phyloP scores from a whole-genome alignment of 2,329 filamentous ascomycete genomes.

The Colletotrichum sp. region DNA sequence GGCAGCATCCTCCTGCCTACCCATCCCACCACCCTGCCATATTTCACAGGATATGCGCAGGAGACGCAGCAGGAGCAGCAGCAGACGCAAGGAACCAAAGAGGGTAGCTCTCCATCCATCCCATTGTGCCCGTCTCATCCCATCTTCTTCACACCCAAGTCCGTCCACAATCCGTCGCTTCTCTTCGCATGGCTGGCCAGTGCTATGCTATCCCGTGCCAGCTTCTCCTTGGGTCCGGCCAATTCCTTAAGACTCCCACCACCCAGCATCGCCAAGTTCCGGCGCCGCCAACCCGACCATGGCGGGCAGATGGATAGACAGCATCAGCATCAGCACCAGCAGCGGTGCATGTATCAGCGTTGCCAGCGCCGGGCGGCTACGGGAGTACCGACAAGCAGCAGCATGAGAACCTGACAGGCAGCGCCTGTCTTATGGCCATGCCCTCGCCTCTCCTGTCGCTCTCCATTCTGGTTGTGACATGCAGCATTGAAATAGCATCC shows the following conservation, averaged over 20 bases:
- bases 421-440: not conserved
- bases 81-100: not conserved
- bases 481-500: conserved; percentile 12
- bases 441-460: not conserved
- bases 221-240: not conserved
- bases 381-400: not conserved
- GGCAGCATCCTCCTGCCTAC: not conserved
- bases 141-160: not conserved
- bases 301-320: not conserved
- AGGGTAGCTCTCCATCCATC: not conserved
- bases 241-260: not conserved
- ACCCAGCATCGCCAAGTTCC: not conserved
- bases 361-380: not conserved
- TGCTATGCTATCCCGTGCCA: not conserved
- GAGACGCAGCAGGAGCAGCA: not conserved
- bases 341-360: not conserved
- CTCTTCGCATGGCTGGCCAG: not conserved
- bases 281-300: not conserved
- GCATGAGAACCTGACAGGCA: not conserved
- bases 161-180: not conserved
- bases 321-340: not conserved
- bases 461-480: not conserved
- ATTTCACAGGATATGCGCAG: not conserved
- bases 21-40: not conserved
- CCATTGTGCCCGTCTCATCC: not conserved